Evolutionary conservation across 2,329 filamentous ascomycete genomes (phyloP), one percentile per base, ranked within the genome.

Genomic region (Cercospora citrullina): DNA sequence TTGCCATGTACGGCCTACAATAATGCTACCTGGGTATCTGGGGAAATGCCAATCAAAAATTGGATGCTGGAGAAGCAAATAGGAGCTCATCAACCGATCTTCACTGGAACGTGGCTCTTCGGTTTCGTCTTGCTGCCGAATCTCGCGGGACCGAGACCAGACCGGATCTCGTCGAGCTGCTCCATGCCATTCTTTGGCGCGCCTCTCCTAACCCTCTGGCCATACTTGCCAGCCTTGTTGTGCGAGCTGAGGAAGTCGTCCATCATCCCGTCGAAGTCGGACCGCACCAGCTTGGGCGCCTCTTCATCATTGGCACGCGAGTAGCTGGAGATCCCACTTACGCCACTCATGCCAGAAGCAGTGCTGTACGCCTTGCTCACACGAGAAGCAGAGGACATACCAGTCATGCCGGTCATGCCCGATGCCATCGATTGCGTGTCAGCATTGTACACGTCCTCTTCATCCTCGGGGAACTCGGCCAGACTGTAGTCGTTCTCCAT

Each of bases 201-300:
- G 18, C 90, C 94, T 93, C 70, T 68, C 82, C 94, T 94, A 21
- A 93, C 87, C 64, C 85, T 80, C 53, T 80, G 75, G 30, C 72
- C 76, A 78, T 89, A 90, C 82, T 93, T 93, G 1, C 90, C 90
- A 26, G 86, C 86, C 80, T 88, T 90, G 9, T 87, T 87, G 77
- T 92, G 90, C 36, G 84, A 89, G 8, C 89, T 91, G 28, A 98
- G 81, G 81, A 99, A 99, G 66, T 97, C 94, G 77, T 98, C 94
- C 84, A 99, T 89, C 77, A 98, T 93, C 69, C 84, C 87, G 77
- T 97, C 90, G 79, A 99, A 97, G 77, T 97, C 94, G 45, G 85
- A 83, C 57, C 93, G 85, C 42, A 92, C 82, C 9, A 90, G 86
- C 0, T 77, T 72, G 1, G 82, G 81, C 16, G 81, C 82, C 71